Conservation (phyloP, 169 alveolate genomes). For the Plasmodium falciparum region DNA sequence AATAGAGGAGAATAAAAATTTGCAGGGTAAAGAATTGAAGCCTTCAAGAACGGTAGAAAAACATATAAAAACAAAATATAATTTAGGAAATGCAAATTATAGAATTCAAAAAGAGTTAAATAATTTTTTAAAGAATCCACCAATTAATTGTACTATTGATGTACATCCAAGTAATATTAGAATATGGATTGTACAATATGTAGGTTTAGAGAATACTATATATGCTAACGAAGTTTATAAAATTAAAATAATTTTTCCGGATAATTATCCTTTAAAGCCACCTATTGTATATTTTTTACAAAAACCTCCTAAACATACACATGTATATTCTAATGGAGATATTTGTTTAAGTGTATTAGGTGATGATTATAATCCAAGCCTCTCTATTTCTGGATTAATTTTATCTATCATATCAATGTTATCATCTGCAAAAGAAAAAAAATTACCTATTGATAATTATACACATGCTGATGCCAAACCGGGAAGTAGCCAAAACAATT, state of each 20-base stretch:
- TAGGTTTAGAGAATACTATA: slow-evolving; percentile 85
- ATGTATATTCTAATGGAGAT: slow-evolving; percentile 91
- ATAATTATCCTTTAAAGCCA: slow-evolving; percentile 89
- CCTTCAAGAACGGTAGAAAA: slow-evolving; percentile 43
- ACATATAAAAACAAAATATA: slow-evolving; percentile 56
- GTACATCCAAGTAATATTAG: slow-evolving; percentile 85
- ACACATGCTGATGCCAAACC: slow-evolving; percentile 78
- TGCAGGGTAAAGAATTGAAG: slow-evolving; percentile 4
- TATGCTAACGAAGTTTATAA: slow-evolving; percentile 87
- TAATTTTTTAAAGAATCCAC: slow-evolving; percentile 82
- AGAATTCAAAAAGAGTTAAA: slow-evolving; percentile 74
- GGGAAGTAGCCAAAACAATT: slow-evolving; percentile 68
- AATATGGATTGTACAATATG: slow-evolving; percentile 86
- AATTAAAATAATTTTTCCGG: slow-evolving; percentile 86
- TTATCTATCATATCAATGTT: slow-evolving; percentile 88
- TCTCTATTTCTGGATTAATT: slow-evolving; percentile 86
- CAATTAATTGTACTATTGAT: slow-evolving; percentile 85
- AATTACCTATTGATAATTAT: slow-evolving; percentile 86
- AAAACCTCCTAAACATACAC: slow-evolving; percentile 89
- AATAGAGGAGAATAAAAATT: slow-evolving; percentile 22
- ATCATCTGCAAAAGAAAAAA: slow-evolving; percentile 87
- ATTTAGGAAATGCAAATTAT: slow-evolving; percentile 70
- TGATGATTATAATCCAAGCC: slow-evolving; percentile 87
- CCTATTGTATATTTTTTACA: slow-evolving; percentile 87
- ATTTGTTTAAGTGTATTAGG: slow-evolving; percentile 89